Conservation (phyloP, 768 basidiomycete species). For the Pulveroboletus ravenelii region DNA sequence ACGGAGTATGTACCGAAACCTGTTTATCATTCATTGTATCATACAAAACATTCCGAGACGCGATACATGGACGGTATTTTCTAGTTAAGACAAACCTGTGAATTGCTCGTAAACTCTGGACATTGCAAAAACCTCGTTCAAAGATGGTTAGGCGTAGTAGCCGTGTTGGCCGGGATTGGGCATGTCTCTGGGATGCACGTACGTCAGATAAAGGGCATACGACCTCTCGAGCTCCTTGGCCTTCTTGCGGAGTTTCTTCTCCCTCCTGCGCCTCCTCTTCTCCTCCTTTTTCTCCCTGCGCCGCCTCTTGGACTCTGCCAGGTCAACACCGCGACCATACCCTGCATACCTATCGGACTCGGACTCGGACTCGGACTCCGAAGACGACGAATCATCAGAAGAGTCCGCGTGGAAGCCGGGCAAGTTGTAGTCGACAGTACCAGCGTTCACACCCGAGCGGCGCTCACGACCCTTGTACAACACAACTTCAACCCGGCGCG, state of each 20-base stretch:
- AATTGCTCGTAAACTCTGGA: not conserved
- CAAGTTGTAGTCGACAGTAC: conserved; percentile 50
- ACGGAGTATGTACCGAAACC: conserved; percentile 1
- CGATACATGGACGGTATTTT: not conserved
- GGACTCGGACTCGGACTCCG: conserved; percentile 39
- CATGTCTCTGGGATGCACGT: conserved; percentile 35
- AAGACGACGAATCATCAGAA: conserved; percentile 36
- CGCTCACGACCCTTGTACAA: conserved; percentile 79
- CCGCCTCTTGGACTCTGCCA: conserved; percentile 47
- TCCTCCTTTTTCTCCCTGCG: conserved; percentile 55
- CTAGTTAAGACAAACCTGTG: not conserved
- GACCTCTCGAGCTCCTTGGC: conserved; percentile 56
- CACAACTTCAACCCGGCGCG: conserved; percentile 72
- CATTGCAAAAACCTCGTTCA: not conserved
- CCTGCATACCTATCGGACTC: conserved; percentile 39
- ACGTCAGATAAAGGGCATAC: conserved; percentile 61
- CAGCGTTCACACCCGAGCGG: conserved; percentile 59
- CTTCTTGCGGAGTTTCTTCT: conserved; percentile 58
- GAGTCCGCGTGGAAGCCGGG: conserved; percentile 44
- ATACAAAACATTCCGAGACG: conserved; percentile 9
- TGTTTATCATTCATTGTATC: conserved; percentile 10
- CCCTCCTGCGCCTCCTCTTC: conserved; percentile 55
- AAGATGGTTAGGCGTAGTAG: conserved; percentile 21
- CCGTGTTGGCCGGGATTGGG: conserved; percentile 24
- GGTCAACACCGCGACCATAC: conserved; percentile 45